Evolutionary conservation across 352 stramenopile species (phyloP).

Genomic region (Phytophthora macrochlamydospora): DNA sequence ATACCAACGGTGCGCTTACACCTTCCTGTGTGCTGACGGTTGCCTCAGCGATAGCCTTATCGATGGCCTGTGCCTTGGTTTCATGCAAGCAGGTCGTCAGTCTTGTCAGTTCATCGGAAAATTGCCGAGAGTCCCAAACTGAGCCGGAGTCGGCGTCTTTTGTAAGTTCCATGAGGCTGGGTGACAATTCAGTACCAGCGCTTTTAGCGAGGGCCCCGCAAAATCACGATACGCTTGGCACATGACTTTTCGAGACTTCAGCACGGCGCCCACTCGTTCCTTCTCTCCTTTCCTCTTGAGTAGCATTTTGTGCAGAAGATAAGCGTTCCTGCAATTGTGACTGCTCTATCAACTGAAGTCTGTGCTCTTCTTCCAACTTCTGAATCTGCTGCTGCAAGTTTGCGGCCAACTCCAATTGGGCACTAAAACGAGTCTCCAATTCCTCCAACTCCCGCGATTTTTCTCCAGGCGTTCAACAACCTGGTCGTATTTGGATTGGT

Average conservation of each 20-base stretch:
- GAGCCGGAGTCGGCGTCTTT: conserved; percentile 15
- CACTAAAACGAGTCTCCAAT: conserved; percentile 26
- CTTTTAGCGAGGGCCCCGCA: conserved; percentile 31
- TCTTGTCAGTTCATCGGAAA: conserved; percentile 40
- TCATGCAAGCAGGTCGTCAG: conserved; percentile 33
- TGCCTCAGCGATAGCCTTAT: conserved; percentile 36
- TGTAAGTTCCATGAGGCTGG: conserved; percentile 9
- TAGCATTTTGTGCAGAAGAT: conserved; percentile 35
- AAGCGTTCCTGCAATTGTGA: conserved; percentile 47
- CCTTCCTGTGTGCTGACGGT: conserved; percentile 29
- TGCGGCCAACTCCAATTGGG: conserved; percentile 30
- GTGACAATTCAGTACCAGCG: conserved; percentile 12
- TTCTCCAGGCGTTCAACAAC: conserved; percentile 43
- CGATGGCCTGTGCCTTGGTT: conserved; percentile 29
- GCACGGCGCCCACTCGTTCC: conserved; percentile 9
- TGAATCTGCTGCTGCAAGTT: conserved; percentile 40
- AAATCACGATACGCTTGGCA: conserved; percentile 39
- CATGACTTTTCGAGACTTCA: conserved; percentile 33
- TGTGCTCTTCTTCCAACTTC: conserved; percentile 46
- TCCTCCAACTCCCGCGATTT: conserved; percentile 47
- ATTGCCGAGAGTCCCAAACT: conserved; percentile 33
- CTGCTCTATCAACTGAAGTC: conserved; percentile 33
- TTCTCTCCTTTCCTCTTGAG: conserved; percentile 30
- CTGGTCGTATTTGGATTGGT: conserved; percentile 66
- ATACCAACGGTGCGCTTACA: conserved; percentile 36